These are phyloP conservation scores for Yarrowia sp. DNA, from an alignment of 805 yeast species.

Conservation along the genomic window DNA sequence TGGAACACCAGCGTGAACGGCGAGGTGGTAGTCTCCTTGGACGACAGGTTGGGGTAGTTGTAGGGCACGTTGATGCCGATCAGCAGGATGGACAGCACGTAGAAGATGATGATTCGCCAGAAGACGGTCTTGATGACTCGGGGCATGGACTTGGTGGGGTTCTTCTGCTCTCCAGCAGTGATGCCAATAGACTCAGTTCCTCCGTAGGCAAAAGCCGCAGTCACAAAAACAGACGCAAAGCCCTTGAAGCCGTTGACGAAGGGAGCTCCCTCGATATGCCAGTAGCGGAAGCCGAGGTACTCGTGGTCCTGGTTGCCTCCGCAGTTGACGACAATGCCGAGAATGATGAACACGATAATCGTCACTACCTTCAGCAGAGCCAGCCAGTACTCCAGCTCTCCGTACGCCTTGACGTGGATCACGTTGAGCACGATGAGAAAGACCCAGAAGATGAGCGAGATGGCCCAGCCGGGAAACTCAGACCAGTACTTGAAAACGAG, in stretches of 20 bases:
- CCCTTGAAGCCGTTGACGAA: constrained; percentile 41
- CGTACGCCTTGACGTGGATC: constrained; percentile 52
- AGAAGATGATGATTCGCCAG: constrained; percentile 53
- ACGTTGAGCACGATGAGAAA: constrained; percentile 47
- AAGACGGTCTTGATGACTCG: constrained; percentile 56
- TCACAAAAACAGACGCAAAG: constrained; percentile 55
- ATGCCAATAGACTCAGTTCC: constrained; percentile 59
- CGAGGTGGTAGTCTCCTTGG: constrained; percentile 46
- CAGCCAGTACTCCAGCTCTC: constrained; percentile 68
- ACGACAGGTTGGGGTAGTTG: constrained; percentile 47
- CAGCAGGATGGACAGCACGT: constrained; percentile 52
- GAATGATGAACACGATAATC: constrained; percentile 59
- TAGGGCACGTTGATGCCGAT: constrained; percentile 62
- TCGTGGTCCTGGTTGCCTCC: constrained; percentile 55
- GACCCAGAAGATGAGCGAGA: constrained; percentile 54
- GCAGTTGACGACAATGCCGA: constrained; percentile 55
- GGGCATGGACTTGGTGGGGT: constrained; percentile 59
- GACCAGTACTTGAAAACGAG: constrained; percentile 50
- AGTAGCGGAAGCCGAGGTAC: constrained; percentile 53
- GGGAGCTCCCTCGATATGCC: constrained; percentile 52
- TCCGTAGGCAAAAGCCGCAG: constrained; percentile 56
- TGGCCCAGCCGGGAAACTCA: constrained; percentile 49
- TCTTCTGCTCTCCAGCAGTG: constrained; percentile 60
- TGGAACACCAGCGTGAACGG: constrained; percentile 48
- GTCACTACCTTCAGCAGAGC: constrained; percentile 63